Evolutionary conservation across 2,329 filamentous ascomycete species (phyloP).

Genomic region (Cordyceps tenuipes): DNA sequence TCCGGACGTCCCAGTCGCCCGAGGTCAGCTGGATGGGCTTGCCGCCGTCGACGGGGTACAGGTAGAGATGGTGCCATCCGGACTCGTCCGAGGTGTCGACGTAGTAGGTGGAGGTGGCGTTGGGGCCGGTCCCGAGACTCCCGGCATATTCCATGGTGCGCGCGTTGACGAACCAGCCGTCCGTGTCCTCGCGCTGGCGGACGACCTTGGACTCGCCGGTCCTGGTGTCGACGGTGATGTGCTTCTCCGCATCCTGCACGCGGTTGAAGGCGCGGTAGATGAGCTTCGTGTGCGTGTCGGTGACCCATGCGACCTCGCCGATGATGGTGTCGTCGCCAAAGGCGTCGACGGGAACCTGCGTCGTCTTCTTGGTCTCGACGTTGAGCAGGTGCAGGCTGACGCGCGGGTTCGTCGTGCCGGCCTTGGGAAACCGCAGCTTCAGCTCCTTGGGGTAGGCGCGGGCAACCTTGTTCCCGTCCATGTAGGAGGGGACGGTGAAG

Average conservation of each 20-base stretch:
- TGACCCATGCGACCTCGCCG: constrained; percentile 61
- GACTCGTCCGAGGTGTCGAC: constrained; percentile 58
- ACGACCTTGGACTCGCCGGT: constrained; percentile 17
- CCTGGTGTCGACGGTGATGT: constrained; percentile 49
- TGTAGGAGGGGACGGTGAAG: constrained; percentile 59
- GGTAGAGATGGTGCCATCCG: constrained; percentile 62
- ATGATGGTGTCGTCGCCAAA: constrained; percentile 57
- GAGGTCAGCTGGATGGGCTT: constrained; percentile 49
- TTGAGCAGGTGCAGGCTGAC: constrained; percentile 52
- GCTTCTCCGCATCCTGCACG: constrained; percentile 56
- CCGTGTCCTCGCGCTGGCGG: constrained; percentile 49
- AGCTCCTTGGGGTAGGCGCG: constrained; percentile 55
- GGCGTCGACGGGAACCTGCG: constrained; percentile 42
- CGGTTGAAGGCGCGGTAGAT: constrained; percentile 61
- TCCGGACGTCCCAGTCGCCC: constrained; percentile 57
- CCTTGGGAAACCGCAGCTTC: constrained; percentile 60
- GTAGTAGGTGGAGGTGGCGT: constrained; percentile 43
- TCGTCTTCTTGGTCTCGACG: constrained; percentile 36
- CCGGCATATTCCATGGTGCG: constrained; percentile 49
- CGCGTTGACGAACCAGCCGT: constrained; percentile 56
- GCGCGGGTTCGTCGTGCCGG: constrained; percentile 58
- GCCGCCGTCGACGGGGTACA: constrained; percentile 50
- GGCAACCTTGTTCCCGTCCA: constrained; percentile 47
- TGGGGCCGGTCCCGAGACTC: constrained; percentile 26
- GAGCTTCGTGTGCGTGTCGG: constrained; percentile 49